A percentile compares a stretch with the other conserved stretches of the same genome.
phyloP scores from a whole-genome alignment of 106 monocot genomes.

The Dendrobium catenatum region DNA sequence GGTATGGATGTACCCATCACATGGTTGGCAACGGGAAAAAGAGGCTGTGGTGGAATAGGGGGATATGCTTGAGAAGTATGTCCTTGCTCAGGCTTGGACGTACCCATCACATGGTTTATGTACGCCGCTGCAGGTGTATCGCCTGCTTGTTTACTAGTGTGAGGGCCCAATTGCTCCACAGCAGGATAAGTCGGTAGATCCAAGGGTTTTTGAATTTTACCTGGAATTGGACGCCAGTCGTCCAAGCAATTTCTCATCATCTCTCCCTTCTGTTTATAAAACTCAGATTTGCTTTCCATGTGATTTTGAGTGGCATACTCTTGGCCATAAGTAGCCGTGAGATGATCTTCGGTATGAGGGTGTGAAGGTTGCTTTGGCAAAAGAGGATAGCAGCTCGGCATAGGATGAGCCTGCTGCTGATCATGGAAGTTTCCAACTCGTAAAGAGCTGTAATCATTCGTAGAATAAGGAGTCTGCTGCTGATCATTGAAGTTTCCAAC shows the following conservation, averaged over 20 bases:
- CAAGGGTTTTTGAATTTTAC: background rate
- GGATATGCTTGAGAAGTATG: constrained; percentile 15
- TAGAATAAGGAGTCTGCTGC: constrained; percentile 10
- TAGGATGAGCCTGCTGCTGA: constrained; percentile 11
- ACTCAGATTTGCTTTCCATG: constrained; percentile 10
- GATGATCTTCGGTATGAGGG: constrained; percentile 8
- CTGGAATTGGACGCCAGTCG: background rate
- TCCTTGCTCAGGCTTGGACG: constrained; percentile 3
- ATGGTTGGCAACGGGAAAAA: constrained; percentile 1
- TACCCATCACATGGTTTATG: background rate
- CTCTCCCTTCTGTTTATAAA: constrained; percentile 6
- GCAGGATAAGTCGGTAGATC: constrained; percentile 1
- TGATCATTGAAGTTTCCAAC: constrained; percentile 9
- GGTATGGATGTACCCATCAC: background rate
- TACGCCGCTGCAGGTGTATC: background rate
- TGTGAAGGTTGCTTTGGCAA: constrained; percentile 23
- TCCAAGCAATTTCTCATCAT: constrained; percentile 8
- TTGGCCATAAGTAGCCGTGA: background rate
- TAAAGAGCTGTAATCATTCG: background rate
- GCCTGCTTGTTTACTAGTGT: background rate
- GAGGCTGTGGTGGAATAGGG: constrained; percentile 20
- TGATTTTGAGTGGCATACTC: background rate
- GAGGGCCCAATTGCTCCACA: background rate
- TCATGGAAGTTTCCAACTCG: constrained; percentile 10
- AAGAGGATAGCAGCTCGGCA: constrained; percentile 6